Conservation (phyloP, 1,284 basidiomycete species). For the Malassezia equina region DNA sequence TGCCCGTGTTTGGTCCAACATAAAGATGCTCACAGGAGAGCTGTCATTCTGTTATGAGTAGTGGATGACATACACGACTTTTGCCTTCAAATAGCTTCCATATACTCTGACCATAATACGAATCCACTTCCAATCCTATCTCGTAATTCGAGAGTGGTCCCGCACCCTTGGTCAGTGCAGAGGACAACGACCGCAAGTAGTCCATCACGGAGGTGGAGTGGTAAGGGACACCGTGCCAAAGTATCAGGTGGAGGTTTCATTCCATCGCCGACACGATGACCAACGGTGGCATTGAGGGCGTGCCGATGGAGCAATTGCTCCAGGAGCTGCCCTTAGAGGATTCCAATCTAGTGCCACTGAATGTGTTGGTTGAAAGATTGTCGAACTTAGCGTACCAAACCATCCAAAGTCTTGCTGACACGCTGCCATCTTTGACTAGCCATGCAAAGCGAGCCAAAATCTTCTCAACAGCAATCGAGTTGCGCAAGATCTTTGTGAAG, state of each 20-base stretch:
- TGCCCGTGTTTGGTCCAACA: conserved; percentile 28
- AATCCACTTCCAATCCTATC: conserved; percentile 64
- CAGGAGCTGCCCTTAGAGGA: conserved; percentile 64
- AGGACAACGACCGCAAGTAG: conserved; percentile 69
- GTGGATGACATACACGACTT: conserved; percentile 22
- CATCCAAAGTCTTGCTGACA: conserved; percentile 71
- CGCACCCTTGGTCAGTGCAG: conserved; percentile 65
- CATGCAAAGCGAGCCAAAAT: conserved; percentile 67
- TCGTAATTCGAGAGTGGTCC: conserved; percentile 80
- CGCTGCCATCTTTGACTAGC: conserved; percentile 75
- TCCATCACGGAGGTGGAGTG: conserved; percentile 56
- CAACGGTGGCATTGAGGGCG: neutral
- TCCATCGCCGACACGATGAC: neutral
- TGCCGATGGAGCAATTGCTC: conserved; percentile 53
- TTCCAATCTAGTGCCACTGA: conserved; percentile 64
- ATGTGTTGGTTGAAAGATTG: conserved; percentile 64
- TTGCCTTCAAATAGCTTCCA: conserved; percentile 74
- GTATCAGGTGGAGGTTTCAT: conserved; percentile 4
- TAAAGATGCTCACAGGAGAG: conserved; percentile 47
- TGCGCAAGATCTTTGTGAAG: conserved; percentile 78
- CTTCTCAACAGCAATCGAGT: conserved; percentile 75
- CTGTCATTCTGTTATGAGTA: conserved; percentile 60
- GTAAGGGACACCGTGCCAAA: neutral
- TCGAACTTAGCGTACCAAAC: conserved; percentile 72
- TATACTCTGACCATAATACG: conserved; percentile 60